Percentiles rank a stretch among this genome's conserved stretches.
Conservation (phyloP, 2,329 filamentous ascomycete genomes). For the Verruconis gallopava region DNA sequence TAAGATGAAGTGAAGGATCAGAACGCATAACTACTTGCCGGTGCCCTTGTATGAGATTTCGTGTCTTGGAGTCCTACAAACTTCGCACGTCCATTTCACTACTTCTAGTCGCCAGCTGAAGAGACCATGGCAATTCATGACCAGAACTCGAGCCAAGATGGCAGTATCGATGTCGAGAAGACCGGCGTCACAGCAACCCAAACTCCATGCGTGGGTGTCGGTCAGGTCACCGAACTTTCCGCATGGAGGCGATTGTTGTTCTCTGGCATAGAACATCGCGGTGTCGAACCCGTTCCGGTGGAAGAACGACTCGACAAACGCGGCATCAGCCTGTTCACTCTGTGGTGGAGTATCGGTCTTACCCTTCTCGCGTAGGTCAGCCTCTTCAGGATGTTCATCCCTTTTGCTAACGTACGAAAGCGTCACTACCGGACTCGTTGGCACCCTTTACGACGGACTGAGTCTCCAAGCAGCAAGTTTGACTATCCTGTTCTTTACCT, state of each 20-base stretch:
- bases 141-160: too few relatives aligned
- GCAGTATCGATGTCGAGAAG: neutral
- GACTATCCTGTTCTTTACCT: slow-evolving; percentile 50
- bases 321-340: slow-evolving; percentile 45
- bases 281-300: slow-evolving; percentile 42
- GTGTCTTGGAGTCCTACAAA: too few relatives aligned
- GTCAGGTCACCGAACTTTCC: neutral
- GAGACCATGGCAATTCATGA: too few relatives aligned
- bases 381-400: slow-evolving; percentile 22
- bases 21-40: too few relatives aligned
- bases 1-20: too few relatives aligned
- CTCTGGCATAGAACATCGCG: slow-evolving; percentile 21
- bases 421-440: slow-evolving; percentile 52
- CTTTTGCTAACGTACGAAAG: slow-evolving; percentile 16
- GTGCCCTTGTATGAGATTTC: too few relatives aligned
- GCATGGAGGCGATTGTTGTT: neutral
- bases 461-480: slow-evolving; percentile 43
- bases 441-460: slow-evolving; percentile 42
- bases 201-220: neutral
- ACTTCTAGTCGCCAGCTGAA: too few relatives aligned
- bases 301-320: slow-evolving; percentile 41
- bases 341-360: slow-evolving; percentile 46
- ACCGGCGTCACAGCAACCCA: neutral
- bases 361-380: slow-evolving; percentile 46
- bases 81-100: too few relatives aligned